Conservation (phyloP, 768 basidiomycete species). For the Hydnomerulius pinastri region DNA sequence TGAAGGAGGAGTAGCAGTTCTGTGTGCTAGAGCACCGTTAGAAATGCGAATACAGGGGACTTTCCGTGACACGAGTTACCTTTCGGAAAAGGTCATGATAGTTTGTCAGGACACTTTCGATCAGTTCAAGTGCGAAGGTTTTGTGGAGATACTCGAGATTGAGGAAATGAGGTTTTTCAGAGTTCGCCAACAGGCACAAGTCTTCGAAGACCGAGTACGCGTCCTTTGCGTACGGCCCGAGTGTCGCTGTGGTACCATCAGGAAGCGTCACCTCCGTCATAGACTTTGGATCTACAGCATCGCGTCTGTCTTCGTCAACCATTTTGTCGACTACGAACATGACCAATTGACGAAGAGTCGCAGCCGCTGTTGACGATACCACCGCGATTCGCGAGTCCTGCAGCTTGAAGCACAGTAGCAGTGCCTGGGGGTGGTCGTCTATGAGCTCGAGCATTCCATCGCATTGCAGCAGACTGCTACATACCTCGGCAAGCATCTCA, state of each 20-base stretch:
- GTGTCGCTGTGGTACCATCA: conserved; percentile 59
- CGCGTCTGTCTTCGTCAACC: conserved; percentile 67
- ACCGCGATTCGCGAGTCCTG: conserved; percentile 96
- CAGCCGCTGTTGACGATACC: conserved; percentile 95
- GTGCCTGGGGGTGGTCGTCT: conserved; percentile 69
- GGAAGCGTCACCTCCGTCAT: conserved; percentile 58
- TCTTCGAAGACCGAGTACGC: conserved; percentile 91
- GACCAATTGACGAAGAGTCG: conserved; percentile 91
- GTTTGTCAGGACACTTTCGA: conserved; percentile 94
- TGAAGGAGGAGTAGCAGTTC: conserved; percentile 86
- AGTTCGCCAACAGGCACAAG: conserved; percentile 84
- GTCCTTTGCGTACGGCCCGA: conserved; percentile 80
- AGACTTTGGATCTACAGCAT: conserved; percentile 17
- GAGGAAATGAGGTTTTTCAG: conserved; percentile 78
- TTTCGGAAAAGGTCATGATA: conserved; percentile 84
- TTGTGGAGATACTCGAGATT: conserved; percentile 82
- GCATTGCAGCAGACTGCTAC: conserved; percentile 31
- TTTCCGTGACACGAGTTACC: conserved; percentile 48
- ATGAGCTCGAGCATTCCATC: too few species aligned
- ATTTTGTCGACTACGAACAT: conserved; percentile 99
- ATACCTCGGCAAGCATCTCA: conserved; percentile 75
- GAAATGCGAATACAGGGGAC: not conserved
- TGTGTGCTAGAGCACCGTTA: conserved; percentile 52
- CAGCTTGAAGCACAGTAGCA: conserved; percentile 92
- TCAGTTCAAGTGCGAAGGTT: conserved; percentile 95